These are phyloP conservation scores for Trametes sp. DNA, from an alignment of 1,284 basidiomycete genomes.

Conservation along the genomic window DNA sequence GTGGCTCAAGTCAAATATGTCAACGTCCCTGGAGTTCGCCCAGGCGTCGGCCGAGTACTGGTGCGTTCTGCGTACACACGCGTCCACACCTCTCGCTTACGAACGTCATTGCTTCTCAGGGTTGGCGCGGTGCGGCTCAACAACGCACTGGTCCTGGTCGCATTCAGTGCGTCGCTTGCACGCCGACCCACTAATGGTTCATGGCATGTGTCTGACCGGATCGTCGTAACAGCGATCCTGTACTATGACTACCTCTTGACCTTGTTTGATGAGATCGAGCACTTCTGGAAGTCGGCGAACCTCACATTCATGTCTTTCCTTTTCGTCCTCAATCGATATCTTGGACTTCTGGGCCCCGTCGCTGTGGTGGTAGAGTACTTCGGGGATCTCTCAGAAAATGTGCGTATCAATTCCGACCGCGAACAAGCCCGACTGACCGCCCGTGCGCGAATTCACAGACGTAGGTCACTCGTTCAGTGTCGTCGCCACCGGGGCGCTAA, in stretches of 20 bases:
- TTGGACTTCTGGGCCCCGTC: constrained; percentile 24
- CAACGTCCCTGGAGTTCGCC: constrained; percentile 4
- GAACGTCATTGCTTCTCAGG: constrained; percentile 21
- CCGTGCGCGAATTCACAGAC: neutral
- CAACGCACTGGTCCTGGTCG: constrained; percentile 18
- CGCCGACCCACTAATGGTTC: neutral
- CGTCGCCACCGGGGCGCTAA: neutral
- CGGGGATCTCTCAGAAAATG: constrained; percentile 16
- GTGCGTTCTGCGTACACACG: constrained; percentile 6
- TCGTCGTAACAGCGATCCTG: constrained; percentile 21
- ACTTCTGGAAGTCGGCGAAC: constrained; percentile 30
- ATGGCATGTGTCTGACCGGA: neutral
- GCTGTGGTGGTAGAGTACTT: constrained; percentile 29
- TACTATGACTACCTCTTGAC: constrained; percentile 34
- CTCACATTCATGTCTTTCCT: constrained; percentile 23
- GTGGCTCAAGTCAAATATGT: constrained; percentile 3
- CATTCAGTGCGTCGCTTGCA: constrained; percentile 16
- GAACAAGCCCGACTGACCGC: neutral
- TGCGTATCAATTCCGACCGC: neutral
- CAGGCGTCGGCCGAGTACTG: constrained; percentile 26
- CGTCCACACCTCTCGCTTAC: constrained; percentile 18
- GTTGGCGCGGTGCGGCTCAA: constrained; percentile 19
- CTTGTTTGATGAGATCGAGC: constrained; percentile 26
- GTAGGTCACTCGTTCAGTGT: neutral
- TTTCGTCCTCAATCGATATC: constrained; percentile 29